These are phyloP conservation scores for Monilinia vaccinii-corymbosi DNA, from an alignment of 2,329 filamentous ascomycete genomes.

Conservation along the genomic window DNA sequence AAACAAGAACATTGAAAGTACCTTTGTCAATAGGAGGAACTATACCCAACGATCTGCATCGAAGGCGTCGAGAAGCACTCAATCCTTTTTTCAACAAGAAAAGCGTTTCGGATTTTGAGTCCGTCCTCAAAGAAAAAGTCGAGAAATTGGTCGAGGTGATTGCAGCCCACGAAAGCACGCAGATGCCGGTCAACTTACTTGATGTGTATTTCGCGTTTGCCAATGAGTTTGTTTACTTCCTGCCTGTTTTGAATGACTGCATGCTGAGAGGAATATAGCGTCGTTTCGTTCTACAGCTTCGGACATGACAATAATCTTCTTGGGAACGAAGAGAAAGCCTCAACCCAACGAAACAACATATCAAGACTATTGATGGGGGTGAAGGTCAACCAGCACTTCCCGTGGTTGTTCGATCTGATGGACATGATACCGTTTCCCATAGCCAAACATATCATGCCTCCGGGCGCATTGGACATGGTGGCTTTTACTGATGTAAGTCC, in stretches of 20 bases:
- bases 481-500: slow-evolving; percentile 6
- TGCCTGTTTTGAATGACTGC: neutral
- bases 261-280: neutral
- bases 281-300: slow-evolving; percentile 7
- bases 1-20: neutral
- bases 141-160: neutral
- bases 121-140: neutral
- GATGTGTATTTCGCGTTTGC: slow-evolving; percentile 9
- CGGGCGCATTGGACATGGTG: slow-evolving; percentile 9
- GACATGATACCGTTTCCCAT: neutral
- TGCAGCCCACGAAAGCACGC: slow-evolving; percentile 2
- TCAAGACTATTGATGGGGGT: slow-evolving; percentile 8
- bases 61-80: neutral
- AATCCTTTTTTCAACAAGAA: neutral
- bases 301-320: slow-evolving; percentile 8
- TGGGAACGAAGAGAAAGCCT: slow-evolving; percentile 1
- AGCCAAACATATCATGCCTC: slow-evolving; percentile 8
- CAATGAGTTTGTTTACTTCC: slow-evolving; percentile 1
- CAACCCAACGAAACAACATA: slow-evolving; percentile 5
- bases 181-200: slow-evolving; percentile 7
- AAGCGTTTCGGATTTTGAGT: neutral
- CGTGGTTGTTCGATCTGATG: slow-evolving; percentile 5
- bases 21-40: neutral
- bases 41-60: neutral
- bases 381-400: slow-evolving; percentile 5